These are phyloP conservation scores for Cyberlindnera mycetangii DNA, from an alignment of 805 yeast genomes.

Conservation along the genomic window DNA sequence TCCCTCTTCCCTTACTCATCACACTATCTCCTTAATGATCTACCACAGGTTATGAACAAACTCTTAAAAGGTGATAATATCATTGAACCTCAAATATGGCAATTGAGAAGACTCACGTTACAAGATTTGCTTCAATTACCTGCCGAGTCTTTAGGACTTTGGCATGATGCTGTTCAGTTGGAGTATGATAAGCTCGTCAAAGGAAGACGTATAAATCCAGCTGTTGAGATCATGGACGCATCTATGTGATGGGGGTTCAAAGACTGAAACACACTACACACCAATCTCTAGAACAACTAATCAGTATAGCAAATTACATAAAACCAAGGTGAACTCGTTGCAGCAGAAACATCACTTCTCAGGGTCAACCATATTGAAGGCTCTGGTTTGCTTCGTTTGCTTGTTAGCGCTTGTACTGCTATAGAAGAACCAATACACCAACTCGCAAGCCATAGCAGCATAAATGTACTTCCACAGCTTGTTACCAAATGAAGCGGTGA, in stretches of 20 bases:
- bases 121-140: slow-evolving; percentile 16
- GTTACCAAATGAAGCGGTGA: slow-evolving; percentile 1
- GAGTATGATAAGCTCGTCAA: slow-evolving; percentile 15
- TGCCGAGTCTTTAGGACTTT: slow-evolving; percentile 18
- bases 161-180: slow-evolving; percentile 17
- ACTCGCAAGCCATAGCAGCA: slow-evolving; percentile 1
- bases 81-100: slow-evolving; percentile 21
- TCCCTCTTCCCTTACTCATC: slow-evolving; percentile 14
- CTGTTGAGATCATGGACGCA: slow-evolving; percentile 11
- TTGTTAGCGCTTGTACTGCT: no score
- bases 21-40: slow-evolving; percentile 13
- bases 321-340: no score
- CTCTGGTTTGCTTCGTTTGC: no score
- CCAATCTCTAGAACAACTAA: no score
- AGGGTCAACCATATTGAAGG: no score
- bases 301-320: no score
- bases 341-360: no score
- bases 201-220: slow-evolving; percentile 16
- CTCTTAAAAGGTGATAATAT: slow-evolving; percentile 19
- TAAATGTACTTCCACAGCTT: slow-evolving; percentile 2
- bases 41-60: slow-evolving; percentile 27
- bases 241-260: slow-evolving; percentile 4
- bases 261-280: neutral
- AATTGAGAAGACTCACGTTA: slow-evolving; percentile 21
- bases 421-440: neutral